Evolutionary conservation across 768 basidiomycete genomes (phyloP).

Genomic region (Serendipita sp.): DNA sequence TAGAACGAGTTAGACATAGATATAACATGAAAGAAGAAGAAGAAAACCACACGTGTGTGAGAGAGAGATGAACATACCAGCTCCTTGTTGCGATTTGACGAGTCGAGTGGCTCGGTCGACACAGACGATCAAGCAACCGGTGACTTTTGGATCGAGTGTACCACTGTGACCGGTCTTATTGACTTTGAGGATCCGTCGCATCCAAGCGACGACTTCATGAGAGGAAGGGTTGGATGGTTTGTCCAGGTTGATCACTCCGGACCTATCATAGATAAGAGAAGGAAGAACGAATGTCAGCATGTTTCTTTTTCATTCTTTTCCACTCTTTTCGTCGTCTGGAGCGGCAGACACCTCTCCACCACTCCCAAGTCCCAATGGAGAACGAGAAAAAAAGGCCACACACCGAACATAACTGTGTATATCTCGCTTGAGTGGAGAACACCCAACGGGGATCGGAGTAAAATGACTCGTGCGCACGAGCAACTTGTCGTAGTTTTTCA

Average conservation of each 20-base stretch:
- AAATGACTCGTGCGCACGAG: conserved; percentile 92
- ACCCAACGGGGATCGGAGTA: conserved; percentile 90
- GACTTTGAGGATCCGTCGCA: conserved; percentile 86
- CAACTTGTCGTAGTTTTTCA: conserved; percentile 98
- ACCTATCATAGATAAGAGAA: conserved; percentile 39
- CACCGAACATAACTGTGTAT: conserved; percentile 83
- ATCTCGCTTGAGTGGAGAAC: conserved; percentile 89
- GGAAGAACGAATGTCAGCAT: background rate
- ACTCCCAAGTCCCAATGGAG: background rate
- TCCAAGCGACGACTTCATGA: conserved; percentile 98
- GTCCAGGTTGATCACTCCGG: conserved; percentile 97
- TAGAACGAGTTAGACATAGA: conserved; percentile 8
- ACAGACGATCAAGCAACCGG: conserved; percentile 96
- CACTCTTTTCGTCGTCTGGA: background rate
- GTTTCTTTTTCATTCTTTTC: background rate
- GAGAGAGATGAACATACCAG: conserved; percentile 38
- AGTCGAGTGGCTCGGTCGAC: conserved; percentile 96
- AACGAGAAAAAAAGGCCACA: conserved; percentile 11
- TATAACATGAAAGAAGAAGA: conserved; percentile 32
- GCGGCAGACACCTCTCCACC: background rate
- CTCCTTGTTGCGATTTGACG: conserved; percentile 97
- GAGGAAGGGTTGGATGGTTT: conserved; percentile 99
- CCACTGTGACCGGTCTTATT: conserved; percentile 99
- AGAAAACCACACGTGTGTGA: no score
- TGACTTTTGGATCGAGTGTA: conserved; percentile 97